Conservation (phyloP, 2,329 filamentous ascomycete genomes). For the Clarireedia sp. region DNA sequence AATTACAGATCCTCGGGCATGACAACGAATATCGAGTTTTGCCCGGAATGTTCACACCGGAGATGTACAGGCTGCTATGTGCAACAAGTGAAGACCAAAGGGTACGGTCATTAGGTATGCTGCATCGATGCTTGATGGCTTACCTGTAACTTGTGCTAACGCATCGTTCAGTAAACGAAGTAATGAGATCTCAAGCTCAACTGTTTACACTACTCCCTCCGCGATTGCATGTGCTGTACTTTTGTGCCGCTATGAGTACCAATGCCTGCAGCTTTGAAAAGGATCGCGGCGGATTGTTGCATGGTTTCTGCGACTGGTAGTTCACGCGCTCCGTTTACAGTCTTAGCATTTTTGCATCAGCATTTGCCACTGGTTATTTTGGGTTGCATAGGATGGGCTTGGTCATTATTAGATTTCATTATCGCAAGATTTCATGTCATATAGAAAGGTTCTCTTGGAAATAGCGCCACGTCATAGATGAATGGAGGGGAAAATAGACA, state of each 20-base stretch:
- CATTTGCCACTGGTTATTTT: not conserved
- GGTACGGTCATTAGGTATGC: not conserved
- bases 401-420: not conserved
- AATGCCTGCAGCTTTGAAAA: not conserved
- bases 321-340: not conserved
- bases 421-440: not conserved
- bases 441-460: not conserved
- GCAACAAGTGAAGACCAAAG: not conserved
- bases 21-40: not conserved
- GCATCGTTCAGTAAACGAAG: not conserved
- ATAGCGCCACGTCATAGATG: not conserved
- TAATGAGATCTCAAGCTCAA: too few species aligned
- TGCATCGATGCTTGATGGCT: not conserved
- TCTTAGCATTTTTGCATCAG: not conserved
- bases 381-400: not conserved
- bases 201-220: too few species aligned
- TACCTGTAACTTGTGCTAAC: not conserved
- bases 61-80: not conserved
- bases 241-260: not conserved
- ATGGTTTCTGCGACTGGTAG: not conserved
- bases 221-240: too few species aligned
- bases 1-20: not conserved
- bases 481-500: not conserved
- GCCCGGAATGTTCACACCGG: not conserved
- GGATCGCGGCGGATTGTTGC: not conserved